Evolutionary conservation across 2,329 filamentous ascomycete genomes (phyloP), one percentile per base, ranked within the genome.

Genomic region (Berkeleyomyces rouxiae): DNA sequence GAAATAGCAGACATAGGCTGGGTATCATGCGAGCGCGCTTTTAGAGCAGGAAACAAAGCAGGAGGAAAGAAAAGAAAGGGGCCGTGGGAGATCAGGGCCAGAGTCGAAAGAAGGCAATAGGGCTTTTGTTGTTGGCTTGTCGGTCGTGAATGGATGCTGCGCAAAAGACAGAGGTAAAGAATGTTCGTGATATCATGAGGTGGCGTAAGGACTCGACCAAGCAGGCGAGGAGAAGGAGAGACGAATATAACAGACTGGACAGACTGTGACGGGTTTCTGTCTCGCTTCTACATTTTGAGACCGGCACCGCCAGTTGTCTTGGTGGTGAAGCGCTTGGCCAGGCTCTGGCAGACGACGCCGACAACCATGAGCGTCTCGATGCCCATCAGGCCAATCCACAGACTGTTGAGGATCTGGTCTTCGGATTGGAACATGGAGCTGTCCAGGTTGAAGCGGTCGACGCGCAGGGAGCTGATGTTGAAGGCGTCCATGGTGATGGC

Each of bases 331-430:
- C 59, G 63, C 39, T 64, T 61, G 7, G 63, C 46, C 71, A 66
- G 61, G 68, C 69, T 64, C 62, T 70, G 69, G 6, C 71, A 66
- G 33, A 70, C 71, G 10, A 77, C 74, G 7, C 72, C 71, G 39
- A 76, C 64, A 3, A 79, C 73, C 71, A 79, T 74, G 51, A 76
- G 64, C 16, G 75, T 72, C 66, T 79, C 75, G 43, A 79, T 67
- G 16, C 72, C 72, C 47, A 79, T 68, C n/a, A 79, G 72, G 47
- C 74, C 73, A 58, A 79, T 72, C 75, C 77, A 79, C 58, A 79
- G 67, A 42, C 72, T 70, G 70, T 79, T 78, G 57, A 78, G 70
- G 42, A 78, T 71, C 59, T 70, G 68, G 63, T 73, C 71, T 64
- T 76, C 71, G 64, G 72, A 67, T 61, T 70, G 70, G 49, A 68